A percentile compares a stretch with the other conserved stretches of the same genome.
phyloP scores from a whole-genome alignment of 345 rosid genomes.

The Linum usitatissimum region DNA sequence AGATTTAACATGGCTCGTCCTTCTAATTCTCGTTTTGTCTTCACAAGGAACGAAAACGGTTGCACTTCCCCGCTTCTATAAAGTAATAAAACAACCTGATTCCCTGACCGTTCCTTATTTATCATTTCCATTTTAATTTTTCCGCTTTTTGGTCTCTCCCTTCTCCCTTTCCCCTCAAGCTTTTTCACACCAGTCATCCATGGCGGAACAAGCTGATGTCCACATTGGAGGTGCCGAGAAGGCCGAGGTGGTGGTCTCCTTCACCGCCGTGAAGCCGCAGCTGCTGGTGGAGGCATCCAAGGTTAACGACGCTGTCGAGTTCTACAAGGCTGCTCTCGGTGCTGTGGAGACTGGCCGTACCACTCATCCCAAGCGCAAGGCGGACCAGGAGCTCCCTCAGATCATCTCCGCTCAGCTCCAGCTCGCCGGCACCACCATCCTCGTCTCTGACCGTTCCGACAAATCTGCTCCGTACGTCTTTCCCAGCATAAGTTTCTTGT shows the following conservation, averaged over 20 bases:
- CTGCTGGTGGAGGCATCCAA: constrained; percentile 70
- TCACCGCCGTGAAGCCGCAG: constrained; percentile 57
- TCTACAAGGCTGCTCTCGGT: constrained; percentile 74
- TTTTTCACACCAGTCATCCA: constrained; percentile 16
- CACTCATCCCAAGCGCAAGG: constrained; percentile 74
- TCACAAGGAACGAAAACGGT: no score
- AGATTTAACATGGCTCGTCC: no score
- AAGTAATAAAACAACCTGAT: not conserved
- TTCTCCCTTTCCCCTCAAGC: no score
- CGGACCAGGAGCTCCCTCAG: constrained; percentile 83
- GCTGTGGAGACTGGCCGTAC: constrained; percentile 57
- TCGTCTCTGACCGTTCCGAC: constrained; percentile 44
- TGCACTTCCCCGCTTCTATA: no score
- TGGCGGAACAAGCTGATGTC: constrained; percentile 40
- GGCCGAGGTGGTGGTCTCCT: constrained; percentile 22
- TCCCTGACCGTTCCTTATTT: constrained; percentile 8
- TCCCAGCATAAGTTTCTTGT: not conserved
- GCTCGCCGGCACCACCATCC: constrained; percentile 48
- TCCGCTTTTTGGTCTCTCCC: constrained; percentile 19
- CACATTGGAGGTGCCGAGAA: constrained; percentile 46
- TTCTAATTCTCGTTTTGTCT: no score
- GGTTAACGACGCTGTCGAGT: constrained; percentile 62
- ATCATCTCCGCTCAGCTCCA: constrained; percentile 56
- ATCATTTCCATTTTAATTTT: constrained; percentile 15
- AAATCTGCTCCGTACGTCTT: constrained; percentile 31